These are phyloP conservation scores for Jaenimonas drosophilae DNA, from an alignment of 208 protist species.

Conservation along the genomic window DNA sequence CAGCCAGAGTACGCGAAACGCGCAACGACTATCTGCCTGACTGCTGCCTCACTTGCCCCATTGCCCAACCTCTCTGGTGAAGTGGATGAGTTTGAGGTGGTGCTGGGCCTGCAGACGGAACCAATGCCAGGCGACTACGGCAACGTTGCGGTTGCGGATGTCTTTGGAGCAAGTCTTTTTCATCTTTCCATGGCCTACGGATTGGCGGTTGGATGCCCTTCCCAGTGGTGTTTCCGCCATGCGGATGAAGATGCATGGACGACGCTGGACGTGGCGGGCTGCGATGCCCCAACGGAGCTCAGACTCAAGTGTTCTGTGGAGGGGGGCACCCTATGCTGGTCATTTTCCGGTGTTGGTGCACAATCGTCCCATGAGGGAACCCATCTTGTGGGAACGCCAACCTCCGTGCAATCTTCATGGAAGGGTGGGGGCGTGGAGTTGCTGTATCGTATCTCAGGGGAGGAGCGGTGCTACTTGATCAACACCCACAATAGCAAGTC, in stretches of 20 bases:
- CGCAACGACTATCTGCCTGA: conserved; percentile 29
- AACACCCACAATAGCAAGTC: conserved; percentile 11
- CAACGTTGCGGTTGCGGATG: conserved; percentile 25
- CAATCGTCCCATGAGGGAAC: too few species aligned
- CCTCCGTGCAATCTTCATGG: conserved; percentile 34
- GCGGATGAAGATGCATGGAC: conserved; percentile 10
- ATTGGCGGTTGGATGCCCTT: conserved; percentile 12
- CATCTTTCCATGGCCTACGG: conserved; percentile 36
- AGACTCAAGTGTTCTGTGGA: too few species aligned
- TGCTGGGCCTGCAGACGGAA: conserved; percentile 7
- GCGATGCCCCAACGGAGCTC: too few species aligned
- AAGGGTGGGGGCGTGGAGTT: conserved; percentile 26
- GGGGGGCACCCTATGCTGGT: too few species aligned
- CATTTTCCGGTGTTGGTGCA: too few species aligned
- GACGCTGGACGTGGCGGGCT: too few species aligned
- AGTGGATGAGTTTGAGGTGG: conserved; percentile 29
- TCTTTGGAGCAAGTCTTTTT: conserved; percentile 24
- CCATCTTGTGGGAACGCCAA: too few species aligned
- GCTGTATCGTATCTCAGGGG: conserved; percentile 28
- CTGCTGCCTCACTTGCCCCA: conserved; percentile 19
- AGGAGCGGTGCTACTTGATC: conserved; percentile 43
- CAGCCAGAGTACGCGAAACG: conserved; percentile 19
- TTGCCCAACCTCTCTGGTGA: conserved; percentile 51
- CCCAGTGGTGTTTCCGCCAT: conserved; percentile 33
- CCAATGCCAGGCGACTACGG: conserved; percentile 32